Conservation (phyloP, 1,284 basidiomycete species). For the Cutaneotrichosporon mucoides region DNA sequence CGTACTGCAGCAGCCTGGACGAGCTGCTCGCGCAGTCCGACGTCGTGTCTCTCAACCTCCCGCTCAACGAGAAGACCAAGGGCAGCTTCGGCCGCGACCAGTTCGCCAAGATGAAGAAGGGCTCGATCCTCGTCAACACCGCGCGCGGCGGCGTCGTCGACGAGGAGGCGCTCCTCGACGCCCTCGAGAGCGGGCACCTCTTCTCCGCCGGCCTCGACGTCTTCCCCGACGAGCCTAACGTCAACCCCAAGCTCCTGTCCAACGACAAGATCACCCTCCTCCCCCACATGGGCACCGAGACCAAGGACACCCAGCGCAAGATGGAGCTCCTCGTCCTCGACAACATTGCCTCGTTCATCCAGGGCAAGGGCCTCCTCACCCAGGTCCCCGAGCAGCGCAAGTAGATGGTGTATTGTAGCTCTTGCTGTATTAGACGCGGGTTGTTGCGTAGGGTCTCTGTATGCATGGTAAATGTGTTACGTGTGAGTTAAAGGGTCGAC, state of each 20-base stretch:
- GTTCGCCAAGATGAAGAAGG: slow-evolving; percentile 75
- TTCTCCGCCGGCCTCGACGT: slow-evolving; percentile 83
- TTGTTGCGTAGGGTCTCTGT: neutral
- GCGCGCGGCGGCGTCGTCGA: slow-evolving; percentile 85
- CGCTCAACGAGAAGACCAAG: slow-evolving; percentile 64
- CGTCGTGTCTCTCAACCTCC: slow-evolving; percentile 59
- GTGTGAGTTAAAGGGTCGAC: too few relatives aligned
- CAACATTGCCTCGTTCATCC: slow-evolving; percentile 43
- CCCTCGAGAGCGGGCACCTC: slow-evolving; percentile 78
- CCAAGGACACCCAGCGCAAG: slow-evolving; percentile 69
- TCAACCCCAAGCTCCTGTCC: slow-evolving; percentile 72
- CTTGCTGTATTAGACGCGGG: neutral
- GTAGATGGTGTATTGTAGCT: slow-evolving; percentile 7
- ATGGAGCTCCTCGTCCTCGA: slow-evolving; percentile 44
- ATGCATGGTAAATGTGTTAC: neutral
- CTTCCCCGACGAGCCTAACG: slow-evolving; percentile 78
- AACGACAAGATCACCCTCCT: slow-evolving; percentile 78
- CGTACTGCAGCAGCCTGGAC: slow-evolving; percentile 66
- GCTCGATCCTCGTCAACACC: slow-evolving; percentile 79
- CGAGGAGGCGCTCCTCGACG: slow-evolving; percentile 75
- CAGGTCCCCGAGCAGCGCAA: slow-evolving; percentile 46
- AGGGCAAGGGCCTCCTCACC: slow-evolving; percentile 42
- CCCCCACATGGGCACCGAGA: slow-evolving; percentile 88
- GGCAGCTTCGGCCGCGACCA: slow-evolving; percentile 70
- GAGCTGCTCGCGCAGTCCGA: slow-evolving; percentile 72